Evolutionary conservation across 2,329 filamentous ascomycete genomes (phyloP).

Genomic region (Phialemonium atrogriseum): DNA sequence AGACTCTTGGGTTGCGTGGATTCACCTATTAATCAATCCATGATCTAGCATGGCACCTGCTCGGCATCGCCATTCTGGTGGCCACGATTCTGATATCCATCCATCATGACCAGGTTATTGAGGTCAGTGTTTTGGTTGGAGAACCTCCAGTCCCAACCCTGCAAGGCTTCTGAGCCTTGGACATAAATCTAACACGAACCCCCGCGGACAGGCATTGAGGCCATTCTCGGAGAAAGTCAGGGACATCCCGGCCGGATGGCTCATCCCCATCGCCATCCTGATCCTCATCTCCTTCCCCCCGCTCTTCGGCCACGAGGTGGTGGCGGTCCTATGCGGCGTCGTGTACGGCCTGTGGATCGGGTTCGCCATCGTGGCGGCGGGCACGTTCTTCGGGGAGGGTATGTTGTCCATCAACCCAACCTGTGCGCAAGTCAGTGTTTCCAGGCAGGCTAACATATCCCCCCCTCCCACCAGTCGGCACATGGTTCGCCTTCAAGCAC

Average conservation of each 20-base stretch:
- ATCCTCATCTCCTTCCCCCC: conserved; percentile 32
- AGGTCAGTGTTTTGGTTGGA: too few relatives aligned
- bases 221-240: conserved; percentile 28
- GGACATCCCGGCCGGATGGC: conserved; percentile 27
- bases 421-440: too few relatives aligned
- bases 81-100: conserved; percentile 4
- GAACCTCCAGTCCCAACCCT: neutral
- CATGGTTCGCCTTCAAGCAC: conserved; percentile 32
- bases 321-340: conserved; percentile 31
- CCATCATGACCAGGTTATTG: conserved; percentile 18
- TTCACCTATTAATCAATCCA: too few relatives aligned
- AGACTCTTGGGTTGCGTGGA: too few relatives aligned
- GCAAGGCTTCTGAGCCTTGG: neutral
- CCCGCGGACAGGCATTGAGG: conserved; percentile 16
- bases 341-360: conserved; percentile 32
- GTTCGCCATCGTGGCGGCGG: conserved; percentile 30
- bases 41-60: too few relatives aligned
- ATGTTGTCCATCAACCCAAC: conserved; percentile 7
- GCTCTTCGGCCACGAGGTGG: conserved; percentile 31
- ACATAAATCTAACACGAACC: neutral
- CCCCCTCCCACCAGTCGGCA: too few relatives aligned
- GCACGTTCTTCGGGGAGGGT: conserved; percentile 32
- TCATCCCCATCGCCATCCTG: conserved; percentile 30
- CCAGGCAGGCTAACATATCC: too few relatives aligned
- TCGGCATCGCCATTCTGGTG: neutral